Percentiles rank a stretch among this genome's conserved stretches.
Conservation (phyloP, 768 basidiomycete genomes). For the Stropharia rugosoannulata region DNA sequence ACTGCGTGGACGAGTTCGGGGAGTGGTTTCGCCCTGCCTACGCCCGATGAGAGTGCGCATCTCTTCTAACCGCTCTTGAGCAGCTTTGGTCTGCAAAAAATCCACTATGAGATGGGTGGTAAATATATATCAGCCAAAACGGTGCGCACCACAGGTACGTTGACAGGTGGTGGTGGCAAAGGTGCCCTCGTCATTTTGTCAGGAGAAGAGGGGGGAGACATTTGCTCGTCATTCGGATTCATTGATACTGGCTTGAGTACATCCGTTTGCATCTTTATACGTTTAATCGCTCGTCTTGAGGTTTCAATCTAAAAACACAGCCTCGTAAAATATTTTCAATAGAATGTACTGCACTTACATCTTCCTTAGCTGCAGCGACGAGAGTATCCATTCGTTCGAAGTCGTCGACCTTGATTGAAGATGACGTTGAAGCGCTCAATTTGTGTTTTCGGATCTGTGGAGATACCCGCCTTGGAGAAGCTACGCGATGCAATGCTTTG, state of each 20-base stretch:
- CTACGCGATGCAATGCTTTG: constrained; percentile 38
- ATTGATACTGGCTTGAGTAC: constrained; percentile 29
- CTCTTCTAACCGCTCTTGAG: constrained; percentile 78
- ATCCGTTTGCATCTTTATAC: constrained; percentile 71
- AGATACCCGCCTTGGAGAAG: constrained; percentile 54
- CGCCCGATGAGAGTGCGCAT: constrained; percentile 74
- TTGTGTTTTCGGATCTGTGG: constrained; percentile 48
- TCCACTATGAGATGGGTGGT: neutral
- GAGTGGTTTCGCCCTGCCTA: constrained; percentile 53
- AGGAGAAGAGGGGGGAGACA: constrained; percentile 54
- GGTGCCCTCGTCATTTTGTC: constrained; percentile 48
- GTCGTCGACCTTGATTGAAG: constrained; percentile 33
- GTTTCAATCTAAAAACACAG: constrained; percentile 57
- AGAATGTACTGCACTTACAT: constrained; percentile 44
- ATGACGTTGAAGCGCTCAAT: constrained; percentile 23
- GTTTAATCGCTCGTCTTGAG: constrained; percentile 69
- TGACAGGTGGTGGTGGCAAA: constrained; percentile 31
- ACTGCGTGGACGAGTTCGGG: constrained; percentile 46
- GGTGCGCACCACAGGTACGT: constrained; percentile 41
- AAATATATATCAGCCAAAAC: neutral
- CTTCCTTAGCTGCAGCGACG: constrained; percentile 58
- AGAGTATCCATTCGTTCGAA: constrained; percentile 46
- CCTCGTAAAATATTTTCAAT: constrained; percentile 3
- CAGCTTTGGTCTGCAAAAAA: constrained; percentile 59
- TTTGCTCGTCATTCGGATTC: constrained; percentile 27